phyloP scores from a whole-genome alignment of 176 grass and related monocot genomes.

The Secale cereale region DNA sequence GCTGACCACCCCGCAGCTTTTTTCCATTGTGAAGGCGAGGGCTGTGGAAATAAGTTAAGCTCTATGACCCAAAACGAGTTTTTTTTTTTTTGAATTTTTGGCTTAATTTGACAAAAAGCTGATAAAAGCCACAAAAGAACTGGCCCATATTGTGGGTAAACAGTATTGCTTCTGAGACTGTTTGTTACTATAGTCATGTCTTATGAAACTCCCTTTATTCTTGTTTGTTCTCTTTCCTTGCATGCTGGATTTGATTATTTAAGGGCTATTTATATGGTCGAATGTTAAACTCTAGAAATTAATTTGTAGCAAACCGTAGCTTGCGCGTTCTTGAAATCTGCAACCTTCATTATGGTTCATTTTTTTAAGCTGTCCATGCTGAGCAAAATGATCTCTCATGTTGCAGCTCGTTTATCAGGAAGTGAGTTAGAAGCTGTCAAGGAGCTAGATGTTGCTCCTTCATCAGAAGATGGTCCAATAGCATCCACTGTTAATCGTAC shows the following conservation, averaged over 20 bases:
- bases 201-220: neutral
- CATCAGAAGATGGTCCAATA: conserved; percentile 67
- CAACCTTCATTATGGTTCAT: neutral
- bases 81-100: too few relatives aligned
- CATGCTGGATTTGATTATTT: conserved; percentile 12
- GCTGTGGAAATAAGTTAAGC: too few relatives aligned
- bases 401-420: conserved; percentile 80
- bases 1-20: too few relatives aligned
- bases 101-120: too few relatives aligned
- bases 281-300: neutral
- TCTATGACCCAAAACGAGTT: too few relatives aligned
- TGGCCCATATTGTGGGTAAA: neutral
- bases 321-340: neutral
- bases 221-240: neutral
- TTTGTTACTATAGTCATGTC: neutral
- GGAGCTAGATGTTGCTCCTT: conserved; percentile 52
- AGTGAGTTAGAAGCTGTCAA: conserved; percentile 65
- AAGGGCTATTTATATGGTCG: neutral
- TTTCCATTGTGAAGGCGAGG: too few relatives aligned
- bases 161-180: neutral
- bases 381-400: conserved; percentile 5
- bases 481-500: conserved; percentile 54
- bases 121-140: too few relatives aligned
- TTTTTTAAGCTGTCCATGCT: conserved; percentile 27
- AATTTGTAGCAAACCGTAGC: neutral